Evolutionary conservation across 257 asterid species (phyloP), one percentile per base, ranked within the genome.

Genomic region (Przewalskia tangutica): DNA sequence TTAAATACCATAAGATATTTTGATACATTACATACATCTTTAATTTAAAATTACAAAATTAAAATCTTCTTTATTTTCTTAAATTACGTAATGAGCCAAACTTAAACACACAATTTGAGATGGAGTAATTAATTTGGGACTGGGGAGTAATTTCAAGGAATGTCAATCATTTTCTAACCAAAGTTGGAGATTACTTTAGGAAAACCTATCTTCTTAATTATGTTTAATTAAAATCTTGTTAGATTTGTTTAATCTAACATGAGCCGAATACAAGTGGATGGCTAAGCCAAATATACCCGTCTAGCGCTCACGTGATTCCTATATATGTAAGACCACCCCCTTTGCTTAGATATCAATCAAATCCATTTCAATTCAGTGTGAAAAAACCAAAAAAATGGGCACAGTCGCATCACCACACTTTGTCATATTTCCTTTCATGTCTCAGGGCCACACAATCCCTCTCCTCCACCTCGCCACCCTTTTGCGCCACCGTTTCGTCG

Each of bases 381-480:
- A 0, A 46, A 3, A n/a, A n/a, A n/a, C n/a, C n/a, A n/a, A 81
- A 7, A 79, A 0, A 1, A 93, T 94, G 97, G 95, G 84, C n/a
- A 86, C 90, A 11, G 78, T 62, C 16, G 62, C 86, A 8, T 23
- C 84, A 8, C 89, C 93, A 40, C 97, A 91, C 86, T 92, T 94
- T 50, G 90, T 83, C 4, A 86, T 94, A 48, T 90, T 93, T 86
- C 95, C 97, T 7, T 91, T 93, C 89, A 84, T 91, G 89, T 66
- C 98, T 12, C 89, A 89, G 71, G 97, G 95, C 81, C 97, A 93
- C 85, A 91, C 88, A 80, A 90, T 90, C 78, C 97, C 97, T 13
- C 90, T 93, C 88, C 93, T 93, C 88, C 79, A 88, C 90, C 92
- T 90, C 79, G 85, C 91, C 86, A 88, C 91, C 66, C 91, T 93